Conservation (phyloP, 345 rosid genomes). For the Brassica incana region DNA sequence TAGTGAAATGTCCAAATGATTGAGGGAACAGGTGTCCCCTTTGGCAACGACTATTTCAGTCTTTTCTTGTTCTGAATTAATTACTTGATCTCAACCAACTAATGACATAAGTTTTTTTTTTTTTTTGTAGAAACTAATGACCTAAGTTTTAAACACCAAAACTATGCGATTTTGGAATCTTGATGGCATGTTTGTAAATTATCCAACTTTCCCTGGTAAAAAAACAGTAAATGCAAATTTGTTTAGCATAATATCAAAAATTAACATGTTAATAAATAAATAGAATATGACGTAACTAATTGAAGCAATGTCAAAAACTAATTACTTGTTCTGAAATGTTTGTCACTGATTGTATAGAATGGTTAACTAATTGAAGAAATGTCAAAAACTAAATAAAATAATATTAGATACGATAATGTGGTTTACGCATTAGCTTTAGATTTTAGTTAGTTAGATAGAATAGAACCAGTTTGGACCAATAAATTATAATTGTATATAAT, state of each 20-base stretch:
- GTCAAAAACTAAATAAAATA: no score
- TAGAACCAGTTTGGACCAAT: no score
- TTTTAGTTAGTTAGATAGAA: no score
- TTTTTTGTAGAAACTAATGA: no score
- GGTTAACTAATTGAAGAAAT: no score
- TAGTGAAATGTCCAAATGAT: slow-evolving; percentile 18
- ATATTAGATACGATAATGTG: no score
- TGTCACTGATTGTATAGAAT: no score
- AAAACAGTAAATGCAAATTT: neutral
- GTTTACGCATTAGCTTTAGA: no score
- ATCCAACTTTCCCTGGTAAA: neutral
- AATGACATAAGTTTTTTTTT: neutral
- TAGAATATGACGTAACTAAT: no score
- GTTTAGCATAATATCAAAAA: neutral
- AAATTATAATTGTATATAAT: neutral
- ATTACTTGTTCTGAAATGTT: no score
- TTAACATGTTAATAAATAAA: neutral
- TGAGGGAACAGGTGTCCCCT: slow-evolving; percentile 12
- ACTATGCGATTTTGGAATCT: neutral
- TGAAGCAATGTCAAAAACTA: no score
- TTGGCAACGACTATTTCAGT: slow-evolving; percentile 14
- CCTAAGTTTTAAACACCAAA: neutral
- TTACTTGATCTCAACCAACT: neutral
- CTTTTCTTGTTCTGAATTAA: neutral
- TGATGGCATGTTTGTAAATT: neutral